These are phyloP conservation scores for Myriosclerotinia curreyana DNA, from an alignment of 2,329 filamentous ascomycete species.

Conservation along the genomic window DNA sequence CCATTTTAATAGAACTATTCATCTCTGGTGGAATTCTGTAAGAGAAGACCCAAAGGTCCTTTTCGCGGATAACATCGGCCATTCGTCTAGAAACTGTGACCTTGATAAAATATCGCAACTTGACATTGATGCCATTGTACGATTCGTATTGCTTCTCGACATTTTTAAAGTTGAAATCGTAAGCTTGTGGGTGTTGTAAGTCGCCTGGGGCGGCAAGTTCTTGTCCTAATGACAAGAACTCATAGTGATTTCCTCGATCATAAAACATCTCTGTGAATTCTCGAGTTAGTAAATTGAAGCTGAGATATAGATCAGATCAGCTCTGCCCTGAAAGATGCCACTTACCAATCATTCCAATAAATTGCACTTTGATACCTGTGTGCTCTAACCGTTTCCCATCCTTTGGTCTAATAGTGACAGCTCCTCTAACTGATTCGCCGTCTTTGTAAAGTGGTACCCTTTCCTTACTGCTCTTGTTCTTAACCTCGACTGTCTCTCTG, in stretches of 20 bases:
- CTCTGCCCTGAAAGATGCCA: conserved; percentile 20
- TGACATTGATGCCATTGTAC: conserved; percentile 99
- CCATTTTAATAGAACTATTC: conserved; percentile 99
- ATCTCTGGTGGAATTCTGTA: conserved; percentile 98
- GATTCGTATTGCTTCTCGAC: conserved; percentile 99
- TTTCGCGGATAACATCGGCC: conserved; percentile 97
- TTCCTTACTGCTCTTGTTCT: conserved; percentile 96
- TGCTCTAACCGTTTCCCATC: conserved; percentile 98
- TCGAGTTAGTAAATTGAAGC: conserved; percentile 9
- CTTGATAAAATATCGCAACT: conserved; percentile 95
- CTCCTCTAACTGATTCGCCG: conserved; percentile 95
- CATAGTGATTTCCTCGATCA: conserved; percentile 97
- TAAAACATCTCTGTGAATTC: conserved; percentile 90
- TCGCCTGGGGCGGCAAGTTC: conserved; percentile 96
- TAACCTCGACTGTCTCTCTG: conserved; percentile 92
- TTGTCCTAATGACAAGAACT: conserved; percentile 95
- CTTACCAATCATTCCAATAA: conserved; percentile 94
- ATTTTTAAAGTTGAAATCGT: conserved; percentile 99
- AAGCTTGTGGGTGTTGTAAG: conserved; percentile 96
- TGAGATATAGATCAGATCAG: not conserved
- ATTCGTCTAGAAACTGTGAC: conserved; percentile 96
- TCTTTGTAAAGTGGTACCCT: conserved; percentile 97
- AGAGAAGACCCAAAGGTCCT: conserved; percentile 99
- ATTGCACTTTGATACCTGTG: conserved; percentile 98
- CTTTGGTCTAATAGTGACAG: conserved; percentile 91